These are phyloP conservation scores for Prunus armeniaca DNA, from an alignment of 306 rosid genomes.

Conservation along the genomic window DNA sequence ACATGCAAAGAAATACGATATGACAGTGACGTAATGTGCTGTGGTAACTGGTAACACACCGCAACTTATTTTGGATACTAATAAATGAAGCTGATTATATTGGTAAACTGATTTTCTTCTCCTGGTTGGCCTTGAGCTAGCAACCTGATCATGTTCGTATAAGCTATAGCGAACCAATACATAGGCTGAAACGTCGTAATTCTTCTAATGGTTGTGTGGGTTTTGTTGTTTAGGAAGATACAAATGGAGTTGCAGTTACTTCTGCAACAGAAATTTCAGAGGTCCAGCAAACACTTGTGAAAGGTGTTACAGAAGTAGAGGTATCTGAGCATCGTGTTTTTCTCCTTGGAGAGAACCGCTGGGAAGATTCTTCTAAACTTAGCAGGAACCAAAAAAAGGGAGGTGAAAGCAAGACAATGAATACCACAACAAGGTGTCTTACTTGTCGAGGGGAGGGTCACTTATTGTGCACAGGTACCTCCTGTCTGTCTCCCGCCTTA, in stretches of 20 bases:
- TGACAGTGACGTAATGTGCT: not conserved
- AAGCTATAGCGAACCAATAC: too few species aligned
- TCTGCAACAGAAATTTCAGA: conserved; percentile 53
- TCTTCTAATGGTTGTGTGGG: not conserved
- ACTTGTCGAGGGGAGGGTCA: conserved; percentile 88
- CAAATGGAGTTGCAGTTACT: conserved; percentile 62
- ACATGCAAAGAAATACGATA: not conserved
- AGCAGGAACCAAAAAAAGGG: conserved; percentile 24
- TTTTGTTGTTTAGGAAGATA: conserved; percentile 44
- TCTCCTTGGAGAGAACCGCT: conserved; percentile 88
- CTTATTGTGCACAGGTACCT: conserved; percentile 70
- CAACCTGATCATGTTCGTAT: too few species aligned
- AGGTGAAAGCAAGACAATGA: conserved; percentile 35
- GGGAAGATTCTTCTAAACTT: conserved; percentile 95
- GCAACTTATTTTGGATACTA: too few species aligned
- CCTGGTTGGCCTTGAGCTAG: too few species aligned
- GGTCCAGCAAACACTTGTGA: conserved; percentile 43
- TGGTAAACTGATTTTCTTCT: too few species aligned
- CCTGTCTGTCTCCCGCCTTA: not conserved
- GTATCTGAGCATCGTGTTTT: conserved; percentile 59
- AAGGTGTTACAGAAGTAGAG: conserved; percentile 34
- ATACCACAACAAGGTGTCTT: conserved; percentile 48
- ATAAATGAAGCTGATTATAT: too few species aligned
- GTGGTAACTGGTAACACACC: too few species aligned
- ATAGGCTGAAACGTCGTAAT: not conserved